phyloP scores from a whole-genome alignment of 495 filamentous ascomycete genomes.

The Elaphomyces granulatus region DNA sequence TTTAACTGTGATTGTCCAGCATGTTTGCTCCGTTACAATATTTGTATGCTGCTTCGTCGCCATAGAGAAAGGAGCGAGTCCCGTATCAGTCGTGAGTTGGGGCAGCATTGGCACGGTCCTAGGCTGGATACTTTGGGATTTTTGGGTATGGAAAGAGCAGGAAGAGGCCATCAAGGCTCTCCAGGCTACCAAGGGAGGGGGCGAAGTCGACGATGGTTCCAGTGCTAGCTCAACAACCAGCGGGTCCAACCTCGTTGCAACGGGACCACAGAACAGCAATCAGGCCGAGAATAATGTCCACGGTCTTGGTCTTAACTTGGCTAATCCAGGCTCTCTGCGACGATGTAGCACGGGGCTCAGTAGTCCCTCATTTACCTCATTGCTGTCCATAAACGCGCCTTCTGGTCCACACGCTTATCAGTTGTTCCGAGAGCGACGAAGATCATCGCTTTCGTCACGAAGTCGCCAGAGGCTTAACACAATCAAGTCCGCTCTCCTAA shows the following conservation, averaged over 20 bases:
- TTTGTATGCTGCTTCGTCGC: constrained; percentile 89
- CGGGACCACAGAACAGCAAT: constrained; percentile 12
- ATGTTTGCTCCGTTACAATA: constrained; percentile 84
- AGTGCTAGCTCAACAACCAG: constrained; percentile 33
- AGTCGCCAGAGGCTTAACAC: constrained; percentile 55
- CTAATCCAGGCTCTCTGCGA: constrained; percentile 13
- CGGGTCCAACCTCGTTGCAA: constrained; percentile 19
- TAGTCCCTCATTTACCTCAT: constrained; percentile 1
- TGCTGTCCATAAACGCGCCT: constrained; percentile 2
- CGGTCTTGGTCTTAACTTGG: constrained; percentile 35
- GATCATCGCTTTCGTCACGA: constrained; percentile 38
- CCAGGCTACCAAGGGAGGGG: constrained; percentile 19
- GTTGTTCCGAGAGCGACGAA: constrained; percentile 7
- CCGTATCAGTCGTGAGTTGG: constrained; percentile 73
- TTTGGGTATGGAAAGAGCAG: constrained; percentile 57
- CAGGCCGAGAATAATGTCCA: constrained; percentile 23
- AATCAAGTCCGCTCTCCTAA: constrained; percentile 81
- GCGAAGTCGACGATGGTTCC: constrained; percentile 31
- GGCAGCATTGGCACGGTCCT: constrained; percentile 69
- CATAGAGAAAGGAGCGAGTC: constrained; percentile 75
- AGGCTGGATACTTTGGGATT: constrained; percentile 84
- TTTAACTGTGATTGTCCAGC: constrained; percentile 91
- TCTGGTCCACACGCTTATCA: neutral
- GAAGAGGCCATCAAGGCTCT: constrained; percentile 27
- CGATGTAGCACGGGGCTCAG: constrained; percentile 10